These are phyloP conservation scores for Xenosphaeropsis pyriputrescens DNA, from an alignment of 2,329 filamentous ascomycete species.

Conservation along the genomic window DNA sequence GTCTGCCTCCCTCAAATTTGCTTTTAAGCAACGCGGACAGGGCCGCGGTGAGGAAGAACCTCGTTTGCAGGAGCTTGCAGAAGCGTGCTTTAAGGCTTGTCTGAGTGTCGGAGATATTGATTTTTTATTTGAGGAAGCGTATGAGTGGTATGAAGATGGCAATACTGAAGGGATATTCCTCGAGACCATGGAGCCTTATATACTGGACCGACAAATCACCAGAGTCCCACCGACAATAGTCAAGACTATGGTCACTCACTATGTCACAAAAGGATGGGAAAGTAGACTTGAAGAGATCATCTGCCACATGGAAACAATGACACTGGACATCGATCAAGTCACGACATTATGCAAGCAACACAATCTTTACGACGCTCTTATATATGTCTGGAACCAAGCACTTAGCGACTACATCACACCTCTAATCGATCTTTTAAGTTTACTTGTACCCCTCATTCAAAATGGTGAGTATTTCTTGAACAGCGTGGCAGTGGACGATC, in stretches of 20 bases:
- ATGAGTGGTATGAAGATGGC: slow-evolving; percentile 75
- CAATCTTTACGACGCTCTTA: slow-evolving; percentile 83
- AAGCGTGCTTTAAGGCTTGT: slow-evolving; percentile 74
- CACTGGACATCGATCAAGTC: slow-evolving; percentile 87
- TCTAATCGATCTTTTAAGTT: slow-evolving; percentile 63
- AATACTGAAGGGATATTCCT: slow-evolving; percentile 64
- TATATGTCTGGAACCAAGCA: slow-evolving; percentile 93
- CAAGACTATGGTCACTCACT: slow-evolving; percentile 75
- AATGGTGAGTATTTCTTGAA: slow-evolving; percentile 35
- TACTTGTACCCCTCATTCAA: slow-evolving; percentile 47
- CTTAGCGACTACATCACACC: slow-evolving; percentile 83
- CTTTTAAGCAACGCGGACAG: slow-evolving; percentile 53
- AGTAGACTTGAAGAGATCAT: slow-evolving; percentile 82
- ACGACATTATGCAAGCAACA: slow-evolving; percentile 85
- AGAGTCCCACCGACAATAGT: slow-evolving; percentile 69
- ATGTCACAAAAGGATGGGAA: slow-evolving; percentile 60
- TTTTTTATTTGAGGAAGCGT: slow-evolving; percentile 84
- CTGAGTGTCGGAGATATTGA: slow-evolving; percentile 63
- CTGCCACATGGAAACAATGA: slow-evolving; percentile 79
- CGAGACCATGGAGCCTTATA: slow-evolving; percentile 76
- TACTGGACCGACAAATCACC: slow-evolving; percentile 63
- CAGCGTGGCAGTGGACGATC: slow-evolving; percentile 38
- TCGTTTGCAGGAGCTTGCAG: slow-evolving; percentile 62
- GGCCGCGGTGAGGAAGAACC: slow-evolving; percentile 26
- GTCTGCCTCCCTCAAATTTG: slow-evolving; percentile 78